phyloP scores from a whole-genome alignment of 768 basidiomycete species.

The Naganishia antarctica region DNA sequence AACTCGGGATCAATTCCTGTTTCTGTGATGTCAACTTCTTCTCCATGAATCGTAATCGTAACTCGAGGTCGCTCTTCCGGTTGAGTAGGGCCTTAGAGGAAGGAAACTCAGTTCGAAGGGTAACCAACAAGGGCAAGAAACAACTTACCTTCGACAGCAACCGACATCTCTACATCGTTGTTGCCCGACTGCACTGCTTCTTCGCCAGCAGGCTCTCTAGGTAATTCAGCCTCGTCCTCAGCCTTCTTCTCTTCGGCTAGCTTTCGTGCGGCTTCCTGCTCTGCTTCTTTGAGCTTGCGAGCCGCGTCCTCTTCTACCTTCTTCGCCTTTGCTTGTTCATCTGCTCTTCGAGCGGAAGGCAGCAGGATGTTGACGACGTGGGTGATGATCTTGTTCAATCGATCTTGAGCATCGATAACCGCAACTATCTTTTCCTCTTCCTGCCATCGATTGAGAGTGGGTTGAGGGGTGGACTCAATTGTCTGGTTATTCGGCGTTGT shows the following conservation, averaged over 20 bases:
- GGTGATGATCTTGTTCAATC: constrained; percentile 63
- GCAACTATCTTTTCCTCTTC: constrained; percentile 81
- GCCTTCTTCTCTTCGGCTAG: constrained; percentile 27
- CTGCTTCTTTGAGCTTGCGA: constrained; percentile 23
- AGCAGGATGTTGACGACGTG: constrained; percentile 70
- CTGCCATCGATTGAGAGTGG: constrained; percentile 79
- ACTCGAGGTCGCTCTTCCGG: constrained; percentile 54
- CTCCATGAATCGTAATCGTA: constrained; percentile 86
- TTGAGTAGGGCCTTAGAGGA: too few relatives aligned
- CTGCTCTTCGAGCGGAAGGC: constrained; percentile 61
- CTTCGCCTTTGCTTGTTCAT: constrained; percentile 42
- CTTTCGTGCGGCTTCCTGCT: constrained; percentile 21
- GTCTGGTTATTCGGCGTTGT: constrained; percentile 9
- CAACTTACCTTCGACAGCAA: constrained; percentile 10
- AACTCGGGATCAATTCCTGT: constrained; percentile 98
- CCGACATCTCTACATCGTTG: constrained; percentile 27
- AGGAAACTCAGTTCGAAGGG: too few relatives aligned
- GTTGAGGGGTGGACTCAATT: constrained; percentile 61
- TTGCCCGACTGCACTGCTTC: background rate
- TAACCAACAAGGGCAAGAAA: too few relatives aligned
- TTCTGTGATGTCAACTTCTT: constrained; percentile 91
- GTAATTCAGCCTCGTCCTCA: constrained; percentile 20
- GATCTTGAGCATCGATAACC: constrained; percentile 65
- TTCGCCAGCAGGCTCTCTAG: constrained; percentile 18
- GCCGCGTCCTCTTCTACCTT: constrained; percentile 53